A percentile compares a stretch with the other conserved stretches of the same genome.
These are phyloP conservation scores for Blastomyces percursus DNA, from an alignment of 2,329 filamentous ascomycete species.

Conservation along the genomic window DNA sequence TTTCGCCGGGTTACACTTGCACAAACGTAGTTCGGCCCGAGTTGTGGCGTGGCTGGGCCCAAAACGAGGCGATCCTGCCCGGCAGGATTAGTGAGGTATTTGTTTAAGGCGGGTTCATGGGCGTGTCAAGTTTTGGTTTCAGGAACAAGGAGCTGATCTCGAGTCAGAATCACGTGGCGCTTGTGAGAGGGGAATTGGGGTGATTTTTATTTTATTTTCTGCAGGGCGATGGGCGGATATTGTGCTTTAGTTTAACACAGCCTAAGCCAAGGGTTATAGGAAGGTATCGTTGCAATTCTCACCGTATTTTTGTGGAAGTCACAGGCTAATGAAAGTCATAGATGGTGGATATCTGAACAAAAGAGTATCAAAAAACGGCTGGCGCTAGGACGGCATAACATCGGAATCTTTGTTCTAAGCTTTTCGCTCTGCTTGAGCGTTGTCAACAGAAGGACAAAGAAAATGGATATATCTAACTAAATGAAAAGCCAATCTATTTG, in stretches of 20 bases:
- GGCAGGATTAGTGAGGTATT: not conserved
- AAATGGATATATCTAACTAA: not conserved
- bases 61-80: not conserved
- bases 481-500: slow-evolving; percentile 52
- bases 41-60: not conserved
- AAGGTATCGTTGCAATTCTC: not conserved
- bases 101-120: not conserved
- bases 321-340: not conserved
- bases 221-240: not conserved
- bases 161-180: not conserved
- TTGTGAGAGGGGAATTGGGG: not conserved
- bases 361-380: not conserved
- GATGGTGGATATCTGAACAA: not conserved
- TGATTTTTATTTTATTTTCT: not conserved
- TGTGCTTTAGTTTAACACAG: not conserved
- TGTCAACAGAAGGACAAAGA: not conserved
- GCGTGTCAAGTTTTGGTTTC: not conserved
- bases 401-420: not conserved
- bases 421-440: not conserved
- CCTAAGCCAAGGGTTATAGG: not conserved
- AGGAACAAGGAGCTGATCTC: not conserved
- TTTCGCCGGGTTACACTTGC: not conserved
- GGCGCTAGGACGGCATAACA: not conserved
- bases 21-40: not conserved
- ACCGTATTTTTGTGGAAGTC: not conserved